Evolutionary conservation across 345 rosid genomes (phyloP).

Genomic region (Abelmoschus esculentus): DNA sequence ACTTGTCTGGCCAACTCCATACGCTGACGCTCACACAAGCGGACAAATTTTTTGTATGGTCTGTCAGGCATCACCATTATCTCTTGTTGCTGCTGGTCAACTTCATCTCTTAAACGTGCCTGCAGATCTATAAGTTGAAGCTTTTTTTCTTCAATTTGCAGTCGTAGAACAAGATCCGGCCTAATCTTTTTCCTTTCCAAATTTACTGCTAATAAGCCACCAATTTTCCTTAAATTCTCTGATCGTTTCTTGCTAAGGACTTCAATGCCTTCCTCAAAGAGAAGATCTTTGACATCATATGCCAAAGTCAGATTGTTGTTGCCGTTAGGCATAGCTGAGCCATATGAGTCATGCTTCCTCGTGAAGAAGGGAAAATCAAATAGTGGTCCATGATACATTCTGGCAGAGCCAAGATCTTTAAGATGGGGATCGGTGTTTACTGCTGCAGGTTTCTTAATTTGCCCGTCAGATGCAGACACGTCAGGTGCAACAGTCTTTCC

Average conservation of each 20-base stretch:
- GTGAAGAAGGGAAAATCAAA: constrained; percentile 99
- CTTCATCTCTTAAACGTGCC: constrained; percentile 83
- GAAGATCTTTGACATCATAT: constrained; percentile 87
- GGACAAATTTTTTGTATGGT: constrained; percentile 94
- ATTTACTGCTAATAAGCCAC: constrained; percentile 67
- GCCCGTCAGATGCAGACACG: constrained; percentile 48
- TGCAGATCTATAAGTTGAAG: constrained; percentile 72
- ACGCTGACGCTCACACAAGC: constrained; percentile 93
- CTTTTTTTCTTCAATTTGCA: constrained; percentile 96
- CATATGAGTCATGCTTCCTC: constrained; percentile 84
- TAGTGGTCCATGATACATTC: constrained; percentile 96
- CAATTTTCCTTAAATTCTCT: constrained; percentile 76
- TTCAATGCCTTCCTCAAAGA: constrained; percentile 83
- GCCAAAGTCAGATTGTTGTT: constrained; percentile 74
- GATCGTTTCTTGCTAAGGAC: constrained; percentile 68
- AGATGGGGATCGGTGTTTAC: constrained; percentile 42
- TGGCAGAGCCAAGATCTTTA: constrained; percentile 66
- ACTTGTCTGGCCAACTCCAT: constrained; percentile 88
- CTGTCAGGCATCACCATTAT: constrained; percentile 99
- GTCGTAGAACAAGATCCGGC: constrained; percentile 95
- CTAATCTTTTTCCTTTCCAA: constrained; percentile 94
- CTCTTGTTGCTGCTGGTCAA: constrained; percentile 92
- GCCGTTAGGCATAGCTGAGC: constrained; percentile 60
- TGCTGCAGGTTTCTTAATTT: constrained; percentile 63
- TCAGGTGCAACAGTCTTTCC: constrained; percentile 63